Conservation (phyloP, 176 grass and related monocot genomes). For the Eleusine indica region DNA sequence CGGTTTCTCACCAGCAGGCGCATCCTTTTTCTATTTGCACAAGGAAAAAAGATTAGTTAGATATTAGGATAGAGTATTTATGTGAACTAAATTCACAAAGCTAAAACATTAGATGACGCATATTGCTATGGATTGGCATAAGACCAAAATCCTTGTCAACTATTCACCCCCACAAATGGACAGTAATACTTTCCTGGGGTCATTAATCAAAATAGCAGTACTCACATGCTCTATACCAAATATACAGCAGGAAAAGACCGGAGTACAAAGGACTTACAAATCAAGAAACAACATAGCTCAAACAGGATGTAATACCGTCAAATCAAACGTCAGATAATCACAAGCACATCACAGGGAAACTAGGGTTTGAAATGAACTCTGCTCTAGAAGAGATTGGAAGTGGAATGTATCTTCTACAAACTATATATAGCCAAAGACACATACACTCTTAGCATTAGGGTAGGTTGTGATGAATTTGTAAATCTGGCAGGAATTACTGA, state of each 20-base stretch:
- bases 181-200: too few relatives aligned
- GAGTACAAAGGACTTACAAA: background rate
- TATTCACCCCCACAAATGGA: too few relatives aligned
- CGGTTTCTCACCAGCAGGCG: constrained; percentile 67
- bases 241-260: background rate
- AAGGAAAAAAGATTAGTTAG: background rate
- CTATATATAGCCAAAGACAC: background rate
- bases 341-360: background rate
- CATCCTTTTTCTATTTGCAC: constrained; percentile 58
- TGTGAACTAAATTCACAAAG: too few relatives aligned
- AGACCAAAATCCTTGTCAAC: too few relatives aligned
- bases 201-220: too few relatives aligned
- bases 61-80: background rate
- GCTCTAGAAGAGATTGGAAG: too few relatives aligned
- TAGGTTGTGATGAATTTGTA: background rate
- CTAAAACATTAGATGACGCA: too few relatives aligned
- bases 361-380: too few relatives aligned
- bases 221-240: background rate
- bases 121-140: too few relatives aligned
- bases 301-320: background rate
- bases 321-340: background rate
- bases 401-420: background rate
- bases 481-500: background rate
- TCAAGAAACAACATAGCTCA: too few relatives aligned
- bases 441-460: background rate